Conservation (phyloP, 306 rosid species). For the Vigna radiata region DNA sequence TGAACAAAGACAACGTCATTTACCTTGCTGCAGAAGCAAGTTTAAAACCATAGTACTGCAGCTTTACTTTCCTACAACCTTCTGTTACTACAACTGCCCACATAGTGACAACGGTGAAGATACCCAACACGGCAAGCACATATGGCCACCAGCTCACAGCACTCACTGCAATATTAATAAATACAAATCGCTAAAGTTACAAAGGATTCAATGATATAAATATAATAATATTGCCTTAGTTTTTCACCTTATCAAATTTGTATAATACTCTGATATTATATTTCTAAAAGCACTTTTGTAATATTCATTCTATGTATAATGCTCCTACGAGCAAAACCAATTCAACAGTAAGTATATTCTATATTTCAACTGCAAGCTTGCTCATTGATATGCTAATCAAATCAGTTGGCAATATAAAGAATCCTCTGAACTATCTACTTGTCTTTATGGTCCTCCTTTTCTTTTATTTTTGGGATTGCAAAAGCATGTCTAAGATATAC, state of each 20-base stretch:
- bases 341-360: constrained; percentile 9
- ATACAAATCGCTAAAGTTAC: constrained; percentile 31
- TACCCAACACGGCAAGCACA: constrained; percentile 72
- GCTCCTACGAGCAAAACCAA: constrained; percentile 22
- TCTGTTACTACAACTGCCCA: constrained; percentile 99
- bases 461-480: neutral
- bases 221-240: neutral
- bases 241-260: constrained; percentile 30
- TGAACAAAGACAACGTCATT: constrained; percentile 31
- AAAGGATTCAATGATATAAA: constrained; percentile 29
- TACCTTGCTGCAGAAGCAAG: constrained; percentile 99
- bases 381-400: constrained; percentile 20
- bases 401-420: constrained; percentile 16
- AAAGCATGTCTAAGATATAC: constrained; percentile 11
- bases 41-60: constrained; percentile 96
- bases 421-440: constrained; percentile 26
- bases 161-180: constrained; percentile 65
- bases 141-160: constrained; percentile 78
- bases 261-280: constrained; percentile 23
- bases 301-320: constrained; percentile 10
- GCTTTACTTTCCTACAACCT: constrained; percentile 96
- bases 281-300: neutral
- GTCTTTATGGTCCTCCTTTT: constrained; percentile 22
- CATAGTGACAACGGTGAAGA: constrained; percentile 93
- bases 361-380: constrained; percentile 1